Evolutionary conservation across 352 stramenopile genomes (phyloP), one percentile per base, ranked within the genome.

Genomic region (Globisporangium yorkense): DNA sequence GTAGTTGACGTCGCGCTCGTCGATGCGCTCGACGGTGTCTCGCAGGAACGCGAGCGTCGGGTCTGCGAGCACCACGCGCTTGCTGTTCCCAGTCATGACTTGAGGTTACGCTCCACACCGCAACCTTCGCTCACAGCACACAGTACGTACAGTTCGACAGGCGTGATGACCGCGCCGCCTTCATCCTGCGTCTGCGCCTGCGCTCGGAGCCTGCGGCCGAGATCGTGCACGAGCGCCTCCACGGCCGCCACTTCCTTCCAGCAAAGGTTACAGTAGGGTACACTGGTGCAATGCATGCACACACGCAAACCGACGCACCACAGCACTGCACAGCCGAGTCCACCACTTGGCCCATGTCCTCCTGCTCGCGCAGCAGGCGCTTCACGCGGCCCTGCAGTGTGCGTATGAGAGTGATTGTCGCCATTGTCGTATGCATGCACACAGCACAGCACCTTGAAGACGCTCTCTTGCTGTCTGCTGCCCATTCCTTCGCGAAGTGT

Each of bases 331-430:
- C 63, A 5, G 77, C 76, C 16, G 66, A 61, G 16, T 90, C 77
- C 43, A 59, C 68, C 54, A 90, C 67, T 72, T 87, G 75, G 2
- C 80, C 80, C 75, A 88, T 88, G 66, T 88, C 80, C 56, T 86
- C 78, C 50, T 87, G 74, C 27, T 81, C 74, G 41, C 71, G 74
- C 43, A 90, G 69, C 40, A 90, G 52, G 31, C 73, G 73, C 77
- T 88, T 88, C 49, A 90, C 75, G 43, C 79, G 77, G 4, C 77
- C 70, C 75, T 86, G 27, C 16, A 2, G 41, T 8, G 53, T 3
- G 39, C n/a, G 29, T 45, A 0, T 4, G 13, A 44, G 21, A 24
- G n/a, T 27, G 18, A 21, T 24, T 20, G 5, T 18, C 13, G 12
- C 35, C 12, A 10, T 3, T 46, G 4, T 7, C 41, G 41, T n/a